Base-by-base conservation (phyloP, 371 early-diverging fungal genomes). In the Mucor indicus region DNA sequence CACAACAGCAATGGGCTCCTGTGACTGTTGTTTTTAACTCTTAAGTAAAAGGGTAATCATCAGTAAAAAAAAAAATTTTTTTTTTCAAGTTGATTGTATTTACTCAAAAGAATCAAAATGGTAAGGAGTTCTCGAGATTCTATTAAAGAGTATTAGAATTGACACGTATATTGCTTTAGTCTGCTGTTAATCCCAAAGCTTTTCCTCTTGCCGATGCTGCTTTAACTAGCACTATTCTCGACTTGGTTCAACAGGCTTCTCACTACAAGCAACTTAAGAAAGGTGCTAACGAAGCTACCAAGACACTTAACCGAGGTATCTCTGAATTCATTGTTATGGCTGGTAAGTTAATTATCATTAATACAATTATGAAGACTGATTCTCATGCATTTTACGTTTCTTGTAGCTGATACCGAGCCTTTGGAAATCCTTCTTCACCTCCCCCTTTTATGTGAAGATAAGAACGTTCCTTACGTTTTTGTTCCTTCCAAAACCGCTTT, bases 211-310 rank as follows among this genome's bases (percentile, higher is more conserved):
- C 98, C 62, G 92, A 92, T 57, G 85, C 96, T 49, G 72, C 84
- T 51, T 84, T 98, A 50, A 85, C 90, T 70, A 92, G 89, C 84
- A 88, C 86, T 62, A 94, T 99, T 57, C 85, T 97, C 54, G 96
- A 95, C 64, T 79, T 98, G 37, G 91, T 99, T 53, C 93, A 95
- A 74, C 95, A 94, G 75, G 96, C 98, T 30, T 88, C 94, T 38
- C 94, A 96, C 79, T 95, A 95, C 87, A 96, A 96, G 84, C 98
- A 98, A 81, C 83, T 99, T 53, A 97, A 93, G 83, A 97, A 93
- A 86, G 99, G 99, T 62, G 98, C 98, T 60, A 99, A 99, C 87
- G 99, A 99, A 81, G 92, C 95, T 21, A 98, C 98, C 64, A 99
- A 99, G 87, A 95, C 97, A 41, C 84, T 99, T 39, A 99, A 99